Conservation (phyloP, 768 basidiomycete species). For the Suillus spraguei region DNA sequence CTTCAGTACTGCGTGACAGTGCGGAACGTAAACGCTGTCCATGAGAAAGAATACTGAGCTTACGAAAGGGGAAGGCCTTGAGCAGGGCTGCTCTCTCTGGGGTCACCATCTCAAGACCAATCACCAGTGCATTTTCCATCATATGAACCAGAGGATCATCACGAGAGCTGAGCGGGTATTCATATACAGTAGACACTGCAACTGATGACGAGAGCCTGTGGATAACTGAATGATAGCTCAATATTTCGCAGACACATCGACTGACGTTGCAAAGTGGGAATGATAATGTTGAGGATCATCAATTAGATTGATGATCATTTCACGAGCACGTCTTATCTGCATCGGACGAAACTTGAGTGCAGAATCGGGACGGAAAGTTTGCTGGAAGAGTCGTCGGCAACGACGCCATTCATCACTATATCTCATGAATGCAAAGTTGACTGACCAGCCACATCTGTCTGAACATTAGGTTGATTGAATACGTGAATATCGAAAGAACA, state of each 20-base stretch:
- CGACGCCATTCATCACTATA: conserved; percentile 22
- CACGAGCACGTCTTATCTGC: conserved; percentile 25
- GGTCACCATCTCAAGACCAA: not conserved
- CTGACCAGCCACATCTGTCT: conserved; percentile 7
- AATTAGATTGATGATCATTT: conserved; percentile 28
- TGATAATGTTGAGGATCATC: conserved; percentile 32
- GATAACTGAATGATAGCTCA: conserved; percentile 3
- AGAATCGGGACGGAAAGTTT: conserved; percentile 39
- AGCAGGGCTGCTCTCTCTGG: conserved; percentile 8
- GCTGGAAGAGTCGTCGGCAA: conserved; percentile 38
- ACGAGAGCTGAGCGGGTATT: not conserved
- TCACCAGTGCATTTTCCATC: not conserved
- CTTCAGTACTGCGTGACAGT: conserved; percentile 9
- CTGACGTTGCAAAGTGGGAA: conserved; percentile 21
- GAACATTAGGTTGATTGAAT: not conserved
- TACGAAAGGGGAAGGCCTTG: conserved; percentile 11
- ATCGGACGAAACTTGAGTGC: conserved; percentile 24
- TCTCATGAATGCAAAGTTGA: conserved; percentile 1
- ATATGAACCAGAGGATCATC: conserved; percentile 12
- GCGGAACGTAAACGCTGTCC: not conserved
- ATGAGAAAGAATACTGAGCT: conserved; percentile 9
- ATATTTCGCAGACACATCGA: conserved; percentile 9
- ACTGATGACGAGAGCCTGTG: conserved; percentile 12
- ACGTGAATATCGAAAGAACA: not conserved
- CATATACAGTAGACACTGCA: conserved; percentile 7